Conservation (phyloP, 441 rosid genomes). For the Corymbia citriodora region DNA sequence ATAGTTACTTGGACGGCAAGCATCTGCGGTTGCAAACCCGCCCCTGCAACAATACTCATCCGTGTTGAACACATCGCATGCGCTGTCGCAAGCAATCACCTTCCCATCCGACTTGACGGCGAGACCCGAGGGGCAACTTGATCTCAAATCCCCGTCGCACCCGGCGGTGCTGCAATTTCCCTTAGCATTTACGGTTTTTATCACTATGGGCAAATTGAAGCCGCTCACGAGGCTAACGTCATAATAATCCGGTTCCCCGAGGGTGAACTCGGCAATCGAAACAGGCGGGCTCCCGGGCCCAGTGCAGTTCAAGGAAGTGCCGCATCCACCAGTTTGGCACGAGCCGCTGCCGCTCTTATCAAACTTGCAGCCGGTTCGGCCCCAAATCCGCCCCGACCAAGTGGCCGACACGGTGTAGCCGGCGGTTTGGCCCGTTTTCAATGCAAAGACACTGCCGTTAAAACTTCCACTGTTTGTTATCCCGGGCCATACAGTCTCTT, state of each 20-base stretch:
- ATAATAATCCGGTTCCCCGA: constrained; percentile 38
- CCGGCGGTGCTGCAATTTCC: constrained; percentile 55
- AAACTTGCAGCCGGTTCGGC: constrained; percentile 46
- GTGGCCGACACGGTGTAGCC: constrained; percentile 18
- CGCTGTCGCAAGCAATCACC: constrained; percentile 53
- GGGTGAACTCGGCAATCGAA: constrained; percentile 50
- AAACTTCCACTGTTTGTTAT: constrained; percentile 15
- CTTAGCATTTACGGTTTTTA: constrained; percentile 32
- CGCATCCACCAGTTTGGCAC: constrained; percentile 56
- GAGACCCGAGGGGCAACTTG: constrained; percentile 39
- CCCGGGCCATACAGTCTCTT: constrained; percentile 61
- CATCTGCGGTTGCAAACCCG: constrained; percentile 16
- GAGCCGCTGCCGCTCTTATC: constrained; percentile 22
- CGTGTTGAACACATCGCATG: constrained; percentile 37
- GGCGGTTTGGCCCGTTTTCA: constrained; percentile 31
- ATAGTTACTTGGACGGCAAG: constrained; percentile 46
- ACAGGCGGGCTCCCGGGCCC: constrained; percentile 38
- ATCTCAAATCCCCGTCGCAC: constrained; percentile 47
- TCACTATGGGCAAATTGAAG: constrained; percentile 41
- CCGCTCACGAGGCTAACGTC: constrained; percentile 68
- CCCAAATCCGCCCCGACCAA: constrained; percentile 75
- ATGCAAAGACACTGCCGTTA: constrained; percentile 22
- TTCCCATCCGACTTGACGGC: constrained; percentile 20
- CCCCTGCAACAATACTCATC: constrained; percentile 61
- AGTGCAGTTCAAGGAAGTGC: constrained; percentile 36